These are phyloP conservation scores for Rhizopus sp. DNA, from an alignment of 371 early-diverging fungal species.

Conservation along the genomic window DNA sequence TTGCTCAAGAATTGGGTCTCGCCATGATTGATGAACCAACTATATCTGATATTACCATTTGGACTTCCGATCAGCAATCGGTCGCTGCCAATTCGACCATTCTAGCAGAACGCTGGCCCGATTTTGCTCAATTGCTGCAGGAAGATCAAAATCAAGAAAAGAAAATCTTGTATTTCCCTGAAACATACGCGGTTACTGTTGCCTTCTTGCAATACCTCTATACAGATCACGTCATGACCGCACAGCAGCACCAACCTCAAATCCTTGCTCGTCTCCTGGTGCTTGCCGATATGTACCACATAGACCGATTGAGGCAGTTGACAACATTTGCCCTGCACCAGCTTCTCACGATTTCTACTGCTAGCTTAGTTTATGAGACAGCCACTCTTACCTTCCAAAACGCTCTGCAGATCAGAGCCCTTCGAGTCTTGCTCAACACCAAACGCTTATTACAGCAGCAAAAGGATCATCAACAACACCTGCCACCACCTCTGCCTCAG, in stretches of 20 bases:
- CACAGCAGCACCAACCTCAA: slow-evolving; percentile 52
- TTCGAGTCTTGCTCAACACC: slow-evolving; percentile 51
- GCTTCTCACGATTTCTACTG: slow-evolving; percentile 57
- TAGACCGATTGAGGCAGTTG: slow-evolving; percentile 55
- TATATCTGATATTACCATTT: slow-evolving; percentile 51
- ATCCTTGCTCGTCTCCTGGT: slow-evolving; percentile 60
- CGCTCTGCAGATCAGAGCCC: slow-evolving; percentile 54
- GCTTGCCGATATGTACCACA: slow-evolving; percentile 56
- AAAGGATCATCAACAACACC: slow-evolving; percentile 4
- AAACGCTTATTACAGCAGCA: slow-evolving; percentile 23
- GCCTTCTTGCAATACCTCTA: slow-evolving; percentile 68
- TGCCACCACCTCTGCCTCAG: slow-evolving; percentile 2
- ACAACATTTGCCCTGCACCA: slow-evolving; percentile 55
- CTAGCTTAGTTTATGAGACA: slow-evolving; percentile 59
- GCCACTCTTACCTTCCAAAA: slow-evolving; percentile 54
- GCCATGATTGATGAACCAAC: slow-evolving; percentile 61
- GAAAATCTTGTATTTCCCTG: slow-evolving; percentile 47
- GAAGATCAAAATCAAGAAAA: not conserved
- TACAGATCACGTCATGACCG: slow-evolving; percentile 61
- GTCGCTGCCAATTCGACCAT: slow-evolving; percentile 64
- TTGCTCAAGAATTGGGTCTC: slow-evolving; percentile 62
- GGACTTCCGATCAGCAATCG: slow-evolving; percentile 57
- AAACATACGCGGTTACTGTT: slow-evolving; percentile 57
- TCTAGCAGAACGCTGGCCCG: slow-evolving; percentile 68
- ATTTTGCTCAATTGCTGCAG: slow-evolving; percentile 50